Evolutionary conservation across 495 filamentous ascomycete genomes (phyloP).

Genomic region (Penicillium flavigenum): DNA sequence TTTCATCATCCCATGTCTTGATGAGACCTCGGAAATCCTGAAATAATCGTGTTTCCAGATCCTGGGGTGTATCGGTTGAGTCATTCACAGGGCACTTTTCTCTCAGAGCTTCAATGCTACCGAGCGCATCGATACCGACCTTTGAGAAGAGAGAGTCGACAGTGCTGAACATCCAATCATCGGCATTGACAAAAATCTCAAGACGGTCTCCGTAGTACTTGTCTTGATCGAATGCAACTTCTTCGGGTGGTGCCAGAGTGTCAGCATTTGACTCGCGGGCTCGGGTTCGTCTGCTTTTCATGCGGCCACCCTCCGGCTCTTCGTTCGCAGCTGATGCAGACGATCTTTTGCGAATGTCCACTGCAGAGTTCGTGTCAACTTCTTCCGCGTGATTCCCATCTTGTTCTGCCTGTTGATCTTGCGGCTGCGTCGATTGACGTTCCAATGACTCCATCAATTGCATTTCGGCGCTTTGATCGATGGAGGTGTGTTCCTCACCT

Average conservation of each 20-base stretch:
- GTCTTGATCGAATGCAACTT: conserved; percentile 59
- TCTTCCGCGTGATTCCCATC: conserved; percentile 32
- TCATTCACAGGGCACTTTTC: conserved; percentile 24
- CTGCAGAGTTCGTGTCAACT: conserved; percentile 32
- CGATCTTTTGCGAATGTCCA: conserved; percentile 47
- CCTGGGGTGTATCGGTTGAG: conserved; percentile 19
- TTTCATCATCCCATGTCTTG: conserved; percentile 60
- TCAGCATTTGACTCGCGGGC: conserved; percentile 72
- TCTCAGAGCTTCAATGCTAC: conserved; percentile 43
- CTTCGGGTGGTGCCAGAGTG: conserved; percentile 47
- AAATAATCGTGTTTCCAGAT: conserved; percentile 35
- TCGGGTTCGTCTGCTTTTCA: conserved; percentile 80
- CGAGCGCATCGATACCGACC: conserved; percentile 57
- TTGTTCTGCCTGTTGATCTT: conserved; percentile 22
- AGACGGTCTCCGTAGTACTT: conserved; percentile 71
- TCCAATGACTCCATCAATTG: conserved; percentile 45
- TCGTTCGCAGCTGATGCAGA: conserved; percentile 50
- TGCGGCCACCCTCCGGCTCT: conserved; percentile 59
- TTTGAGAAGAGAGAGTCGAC: conserved; percentile 65
- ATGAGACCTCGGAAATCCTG: conserved; percentile 55
- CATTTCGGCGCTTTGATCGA: conserved; percentile 45
- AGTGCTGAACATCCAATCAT: conserved; percentile 73
- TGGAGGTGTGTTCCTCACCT: conserved; percentile 40
- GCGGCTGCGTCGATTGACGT: conserved; percentile 30
- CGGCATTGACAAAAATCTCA: conserved; percentile 64